Percentiles rank a stretch among this genome's conserved stretches.
Evolutionary conservation across 2,329 filamentous ascomycete genomes (phyloP).

Genomic region (Scedosporium boydii): DNA sequence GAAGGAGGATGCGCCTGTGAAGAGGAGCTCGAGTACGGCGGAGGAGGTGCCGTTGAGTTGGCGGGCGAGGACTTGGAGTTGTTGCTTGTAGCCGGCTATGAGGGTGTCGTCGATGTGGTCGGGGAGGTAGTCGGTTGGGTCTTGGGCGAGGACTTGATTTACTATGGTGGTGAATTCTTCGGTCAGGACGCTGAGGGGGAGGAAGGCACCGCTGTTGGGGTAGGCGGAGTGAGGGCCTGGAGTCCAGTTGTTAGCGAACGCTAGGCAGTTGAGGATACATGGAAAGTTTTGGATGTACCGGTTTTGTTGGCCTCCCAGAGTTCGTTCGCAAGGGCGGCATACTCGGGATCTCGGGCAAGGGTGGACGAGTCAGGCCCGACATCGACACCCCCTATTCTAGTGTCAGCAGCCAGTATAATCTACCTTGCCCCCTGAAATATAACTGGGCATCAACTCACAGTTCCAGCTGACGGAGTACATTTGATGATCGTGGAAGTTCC

Average conservation of each 20-base stretch:
- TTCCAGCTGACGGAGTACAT: slow-evolving; percentile 13
- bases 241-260: background rate
- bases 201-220: slow-evolving; percentile 12
- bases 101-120: slow-evolving; percentile 9
- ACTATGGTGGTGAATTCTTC: slow-evolving; percentile 12
- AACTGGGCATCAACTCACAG: slow-evolving; percentile 8
- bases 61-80: slow-evolving; percentile 11
- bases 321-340: slow-evolving; percentile 12
- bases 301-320: slow-evolving; percentile 12
- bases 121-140: slow-evolving; percentile 14
- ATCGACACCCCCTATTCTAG: background rate
- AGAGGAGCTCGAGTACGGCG: slow-evolving; percentile 15
- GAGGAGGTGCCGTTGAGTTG: slow-evolving; percentile 11
- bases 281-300: background rate
- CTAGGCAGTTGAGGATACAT: background rate
- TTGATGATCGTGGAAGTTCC: slow-evolving; percentile 44
- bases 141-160: slow-evolving; percentile 13
- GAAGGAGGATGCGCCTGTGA: slow-evolving; percentile 9
- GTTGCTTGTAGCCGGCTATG: slow-evolving; percentile 12
- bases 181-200: slow-evolving; percentile 14
- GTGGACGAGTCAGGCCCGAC: slow-evolving; percentile 14
- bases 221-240: slow-evolving; percentile 11
- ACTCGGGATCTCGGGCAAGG: slow-evolving; percentile 10
- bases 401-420: background rate
- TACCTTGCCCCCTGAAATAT: background rate